Conservation (phyloP, 2,329 filamentous ascomycete genomes). For the Penicillium aurantiogriseum region DNA sequence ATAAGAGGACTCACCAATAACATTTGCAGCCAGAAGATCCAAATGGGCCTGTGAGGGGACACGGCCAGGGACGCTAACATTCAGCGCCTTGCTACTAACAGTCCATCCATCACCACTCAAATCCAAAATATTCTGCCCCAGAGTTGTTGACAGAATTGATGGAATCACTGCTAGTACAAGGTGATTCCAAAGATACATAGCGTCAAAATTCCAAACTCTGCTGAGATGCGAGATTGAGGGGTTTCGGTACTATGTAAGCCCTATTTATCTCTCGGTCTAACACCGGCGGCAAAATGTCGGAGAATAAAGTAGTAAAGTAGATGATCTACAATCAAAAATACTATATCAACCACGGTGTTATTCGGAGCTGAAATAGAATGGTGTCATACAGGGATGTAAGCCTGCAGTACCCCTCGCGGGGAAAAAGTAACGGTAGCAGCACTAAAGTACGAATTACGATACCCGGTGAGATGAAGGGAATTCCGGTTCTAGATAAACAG, state of each 20-base stretch:
- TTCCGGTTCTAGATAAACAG: slow-evolving; percentile 1
- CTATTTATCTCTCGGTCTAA: not conserved
- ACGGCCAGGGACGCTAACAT: slow-evolving; percentile 54
- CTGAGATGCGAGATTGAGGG: not conserved
- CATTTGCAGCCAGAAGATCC: slow-evolving; percentile 54
- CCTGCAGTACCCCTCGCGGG: not conserved
- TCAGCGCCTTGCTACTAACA: slow-evolving; percentile 46
- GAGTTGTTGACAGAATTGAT: slow-evolving; percentile 10
- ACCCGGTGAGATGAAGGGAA: no score
- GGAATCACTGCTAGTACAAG: slow-evolving; percentile 18
- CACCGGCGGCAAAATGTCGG: not conserved
- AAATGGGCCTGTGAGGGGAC: slow-evolving; percentile 61
- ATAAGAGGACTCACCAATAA: slow-evolving; percentile 51
- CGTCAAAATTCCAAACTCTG: not conserved
- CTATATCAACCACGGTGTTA: not conserved
- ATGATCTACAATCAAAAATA: not conserved
- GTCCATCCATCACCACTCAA: slow-evolving; percentile 47
- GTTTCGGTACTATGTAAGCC: not conserved
- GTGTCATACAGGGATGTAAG: not conserved
- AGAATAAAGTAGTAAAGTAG: not conserved
- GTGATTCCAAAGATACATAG: slow-evolving; percentile 23
- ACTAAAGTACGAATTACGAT: slow-evolving; percentile 6
- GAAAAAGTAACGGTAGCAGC: slow-evolving; percentile 23
- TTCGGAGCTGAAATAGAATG: not conserved
- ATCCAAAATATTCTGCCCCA: slow-evolving; percentile 40